phyloP scores from a whole-genome alignment of 2,329 filamentous ascomycete species.

The Elsinoe batatas region DNA sequence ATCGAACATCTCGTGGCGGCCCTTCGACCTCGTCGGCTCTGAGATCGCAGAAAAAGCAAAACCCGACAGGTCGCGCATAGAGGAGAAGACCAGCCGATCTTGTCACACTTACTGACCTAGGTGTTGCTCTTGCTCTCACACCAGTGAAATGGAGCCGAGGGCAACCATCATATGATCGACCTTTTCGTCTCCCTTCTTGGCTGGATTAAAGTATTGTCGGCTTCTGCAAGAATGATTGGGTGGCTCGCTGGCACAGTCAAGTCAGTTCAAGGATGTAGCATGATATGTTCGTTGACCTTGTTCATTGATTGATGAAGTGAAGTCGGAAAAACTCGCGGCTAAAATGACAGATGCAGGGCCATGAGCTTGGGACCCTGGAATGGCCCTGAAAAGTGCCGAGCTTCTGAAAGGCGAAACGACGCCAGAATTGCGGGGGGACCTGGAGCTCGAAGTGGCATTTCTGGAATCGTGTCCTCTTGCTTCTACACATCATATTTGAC shows the following conservation, averaged over 20 bases:
- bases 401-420: neutral
- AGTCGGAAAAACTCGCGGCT: slow-evolving; percentile 4
- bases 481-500: neutral
- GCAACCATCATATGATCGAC: neutral
- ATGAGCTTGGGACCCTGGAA: neutral
- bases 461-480: slow-evolving; percentile 6
- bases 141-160: neutral
- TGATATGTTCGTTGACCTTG: neutral
- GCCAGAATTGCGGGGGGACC: slow-evolving; percentile 4
- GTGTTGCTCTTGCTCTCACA: no score
- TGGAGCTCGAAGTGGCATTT: neutral
- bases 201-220: no score
- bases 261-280: no score
- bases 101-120: no score
- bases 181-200: no score
- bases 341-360: neutral
- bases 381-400: slow-evolving; percentile 1
- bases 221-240: no score
- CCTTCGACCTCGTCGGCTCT: no score
- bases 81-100: no score
- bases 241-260: no score
- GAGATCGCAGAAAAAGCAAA: no score
- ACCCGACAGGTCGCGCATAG: no score
- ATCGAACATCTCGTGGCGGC: no score
- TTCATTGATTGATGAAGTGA: slow-evolving; percentile 3